Conservation (phyloP, 306 rosid species). For the Rubus idaeus region DNA sequence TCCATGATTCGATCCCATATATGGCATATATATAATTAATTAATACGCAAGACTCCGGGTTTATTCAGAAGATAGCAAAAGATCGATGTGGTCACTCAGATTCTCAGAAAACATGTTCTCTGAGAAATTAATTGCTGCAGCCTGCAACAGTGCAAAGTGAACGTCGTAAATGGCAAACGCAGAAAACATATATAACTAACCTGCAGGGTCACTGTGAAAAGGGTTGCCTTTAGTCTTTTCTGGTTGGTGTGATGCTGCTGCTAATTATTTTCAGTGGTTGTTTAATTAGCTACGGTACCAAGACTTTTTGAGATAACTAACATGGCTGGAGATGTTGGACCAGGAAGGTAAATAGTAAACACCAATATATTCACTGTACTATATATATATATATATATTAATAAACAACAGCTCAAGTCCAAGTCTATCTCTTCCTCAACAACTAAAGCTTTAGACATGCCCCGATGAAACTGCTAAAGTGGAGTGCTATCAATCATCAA, state of each 20-base stretch:
- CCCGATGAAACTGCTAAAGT: neutral
- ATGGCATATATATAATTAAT: too few species aligned
- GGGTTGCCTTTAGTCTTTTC: too few species aligned
- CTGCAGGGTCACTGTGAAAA: neutral
- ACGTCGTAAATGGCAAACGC: neutral
- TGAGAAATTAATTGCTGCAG: neutral
- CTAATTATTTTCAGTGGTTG: neutral
- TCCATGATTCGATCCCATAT: neutral
- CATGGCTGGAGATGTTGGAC: neutral
- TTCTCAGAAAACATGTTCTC: neutral
- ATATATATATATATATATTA: neutral
- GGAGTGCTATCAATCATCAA: neutral
- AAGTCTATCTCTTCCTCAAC: neutral
- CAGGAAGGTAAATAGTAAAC: too few species aligned
- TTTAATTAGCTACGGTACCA: neutral
- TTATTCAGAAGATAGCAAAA: neutral
- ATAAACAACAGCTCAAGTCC: neutral
- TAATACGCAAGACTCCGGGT: neutral
- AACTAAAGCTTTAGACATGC: neutral
- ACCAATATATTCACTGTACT: too few species aligned
- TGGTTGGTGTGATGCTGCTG: too few species aligned
- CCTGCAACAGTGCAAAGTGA: neutral
- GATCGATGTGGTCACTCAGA: neutral
- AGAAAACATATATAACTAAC: neutral
- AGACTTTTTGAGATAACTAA: neutral